Percentiles rank a stretch among this genome's conserved stretches.
Evolutionary conservation across 2,329 filamentous ascomycete genomes (phyloP).

Genomic region (Septoria petroselini): DNA sequence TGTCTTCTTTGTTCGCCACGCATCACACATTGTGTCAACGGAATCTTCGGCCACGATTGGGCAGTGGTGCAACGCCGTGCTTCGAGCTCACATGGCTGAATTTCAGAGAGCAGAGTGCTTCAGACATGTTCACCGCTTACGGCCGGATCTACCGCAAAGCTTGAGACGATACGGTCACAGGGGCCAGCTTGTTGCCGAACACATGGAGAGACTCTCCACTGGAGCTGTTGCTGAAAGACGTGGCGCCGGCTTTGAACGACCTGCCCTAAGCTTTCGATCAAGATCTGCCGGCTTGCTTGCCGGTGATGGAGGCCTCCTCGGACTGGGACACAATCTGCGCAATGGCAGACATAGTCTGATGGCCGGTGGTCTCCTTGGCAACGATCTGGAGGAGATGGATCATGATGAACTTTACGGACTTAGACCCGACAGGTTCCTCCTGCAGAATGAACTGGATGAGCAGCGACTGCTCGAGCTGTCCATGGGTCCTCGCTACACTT

Average conservation of each 20-base stretch:
- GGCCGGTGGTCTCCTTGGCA: background rate
- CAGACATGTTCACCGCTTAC: conserved; percentile 7
- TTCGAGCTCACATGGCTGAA: conserved; percentile 16
- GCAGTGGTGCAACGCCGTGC: conserved; percentile 19
- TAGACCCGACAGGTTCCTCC: background rate
- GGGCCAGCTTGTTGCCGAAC: conserved; percentile 15
- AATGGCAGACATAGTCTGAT: background rate
- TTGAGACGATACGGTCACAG: conserved; percentile 12
- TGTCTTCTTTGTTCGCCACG: conserved; percentile 17
- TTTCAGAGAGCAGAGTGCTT: conserved; percentile 14
- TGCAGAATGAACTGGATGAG: conserved; percentile 5
- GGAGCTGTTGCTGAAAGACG: background rate
- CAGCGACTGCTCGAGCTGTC: conserved; percentile 11
- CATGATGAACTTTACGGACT: background rate
- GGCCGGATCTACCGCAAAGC: conserved; percentile 16
- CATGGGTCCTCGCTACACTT: conserved; percentile 16
- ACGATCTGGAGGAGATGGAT: background rate
- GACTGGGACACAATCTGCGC: background rate
- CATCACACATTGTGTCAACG: conserved; percentile 11
- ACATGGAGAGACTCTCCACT: conserved; percentile 7
- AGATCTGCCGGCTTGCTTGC: conserved; percentile 7
- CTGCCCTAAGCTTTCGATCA: background rate
- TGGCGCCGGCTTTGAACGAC: background rate
- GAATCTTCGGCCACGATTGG: conserved; percentile 17
- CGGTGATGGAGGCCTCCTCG: background rate